phyloP scores from a whole-genome alignment of 2,329 filamentous ascomycete species.

The Fusarium heterosporum region DNA sequence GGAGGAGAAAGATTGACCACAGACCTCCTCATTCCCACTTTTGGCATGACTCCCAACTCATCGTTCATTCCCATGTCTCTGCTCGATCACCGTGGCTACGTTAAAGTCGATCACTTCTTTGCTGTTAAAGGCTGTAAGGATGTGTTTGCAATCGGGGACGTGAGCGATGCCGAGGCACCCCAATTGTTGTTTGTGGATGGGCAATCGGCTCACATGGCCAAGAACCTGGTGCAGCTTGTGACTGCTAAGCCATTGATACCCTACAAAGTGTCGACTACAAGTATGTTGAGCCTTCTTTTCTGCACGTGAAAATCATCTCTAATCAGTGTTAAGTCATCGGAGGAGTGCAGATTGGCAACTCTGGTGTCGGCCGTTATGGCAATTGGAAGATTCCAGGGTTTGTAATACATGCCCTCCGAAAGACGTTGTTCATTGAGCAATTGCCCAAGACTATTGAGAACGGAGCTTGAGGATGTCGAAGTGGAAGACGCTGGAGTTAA shows the following conservation, averaged over 20 bases:
- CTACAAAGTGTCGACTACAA: not conserved
- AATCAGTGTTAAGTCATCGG: not conserved
- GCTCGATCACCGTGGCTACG: not conserved
- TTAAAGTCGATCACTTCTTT: not conserved
- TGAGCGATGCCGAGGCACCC: not conserved
- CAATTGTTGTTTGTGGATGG: conserved; percentile 1
- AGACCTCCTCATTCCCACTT: conserved; percentile 4
- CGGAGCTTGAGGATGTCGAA: not conserved
- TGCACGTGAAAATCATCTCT: not conserved
- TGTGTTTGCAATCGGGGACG: conserved; percentile 1
- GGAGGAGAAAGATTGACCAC: not conserved
- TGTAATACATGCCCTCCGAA: not conserved
- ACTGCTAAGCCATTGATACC: not conserved
- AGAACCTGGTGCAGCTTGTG: not conserved
- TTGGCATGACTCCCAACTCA: not conserved
- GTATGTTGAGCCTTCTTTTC: not conserved
- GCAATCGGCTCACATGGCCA: conserved; percentile 3
- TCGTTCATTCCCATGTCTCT: not conserved
- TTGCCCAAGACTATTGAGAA: conserved; percentile 1
- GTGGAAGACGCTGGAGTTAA: not conserved
- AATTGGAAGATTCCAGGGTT: conserved; percentile 7
- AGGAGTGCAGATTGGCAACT: conserved; percentile 5
- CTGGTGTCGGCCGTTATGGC: not conserved
- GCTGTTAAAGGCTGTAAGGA: not conserved
- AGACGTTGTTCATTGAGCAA: conserved; percentile 1